Conservation (phyloP, 73 alveolate species). For the Stentor roeselii region DNA sequence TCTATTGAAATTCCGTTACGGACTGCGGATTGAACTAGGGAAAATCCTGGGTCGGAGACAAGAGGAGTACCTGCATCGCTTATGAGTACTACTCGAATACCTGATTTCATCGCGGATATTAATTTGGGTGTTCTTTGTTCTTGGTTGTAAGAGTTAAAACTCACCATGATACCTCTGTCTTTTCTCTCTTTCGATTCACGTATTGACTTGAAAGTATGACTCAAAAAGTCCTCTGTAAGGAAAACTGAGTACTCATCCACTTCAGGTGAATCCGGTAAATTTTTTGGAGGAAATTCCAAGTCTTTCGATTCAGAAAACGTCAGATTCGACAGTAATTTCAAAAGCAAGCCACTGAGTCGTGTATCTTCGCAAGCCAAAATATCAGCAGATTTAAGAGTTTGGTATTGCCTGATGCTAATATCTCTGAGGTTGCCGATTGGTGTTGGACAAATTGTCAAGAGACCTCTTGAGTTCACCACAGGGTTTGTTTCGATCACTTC, state of each 20-base stretch:
- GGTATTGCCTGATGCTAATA: conserved; percentile 57
- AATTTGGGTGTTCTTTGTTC: conserved; percentile 70
- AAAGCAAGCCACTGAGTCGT: conserved; percentile 69
- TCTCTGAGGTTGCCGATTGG: conserved; percentile 87
- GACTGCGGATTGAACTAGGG: conserved; percentile 55
- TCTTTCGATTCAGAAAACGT: conserved; percentile 48
- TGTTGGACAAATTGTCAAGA: conserved; percentile 69
- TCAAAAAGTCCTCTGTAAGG: conserved; percentile 55
- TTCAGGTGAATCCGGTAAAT: conserved; percentile 46
- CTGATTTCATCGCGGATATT: conserved; percentile 67
- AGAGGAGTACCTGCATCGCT: conserved; percentile 93
- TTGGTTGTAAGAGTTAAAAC: conserved; percentile 70
- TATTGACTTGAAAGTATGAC: conserved; percentile 44
- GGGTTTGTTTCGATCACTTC: conserved; percentile 36
- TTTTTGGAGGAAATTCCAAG: conserved; percentile 45
- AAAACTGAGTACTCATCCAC: conserved; percentile 32
- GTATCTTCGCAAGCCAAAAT: conserved; percentile 92
- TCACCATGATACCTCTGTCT: conserved; percentile 78
- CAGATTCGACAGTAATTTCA: conserved; percentile 51
- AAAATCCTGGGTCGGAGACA: conserved; percentile 83
- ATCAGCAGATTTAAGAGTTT: conserved; percentile 66
- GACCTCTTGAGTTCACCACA: conserved; percentile 29
- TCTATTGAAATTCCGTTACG: conserved; percentile 63
- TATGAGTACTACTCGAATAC: conserved; percentile 73
- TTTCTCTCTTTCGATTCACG: conserved; percentile 55